These are phyloP conservation scores for Starmera stellimalicola DNA, from an alignment of 1,139 yeast genomes.

Conservation along the genomic window DNA sequence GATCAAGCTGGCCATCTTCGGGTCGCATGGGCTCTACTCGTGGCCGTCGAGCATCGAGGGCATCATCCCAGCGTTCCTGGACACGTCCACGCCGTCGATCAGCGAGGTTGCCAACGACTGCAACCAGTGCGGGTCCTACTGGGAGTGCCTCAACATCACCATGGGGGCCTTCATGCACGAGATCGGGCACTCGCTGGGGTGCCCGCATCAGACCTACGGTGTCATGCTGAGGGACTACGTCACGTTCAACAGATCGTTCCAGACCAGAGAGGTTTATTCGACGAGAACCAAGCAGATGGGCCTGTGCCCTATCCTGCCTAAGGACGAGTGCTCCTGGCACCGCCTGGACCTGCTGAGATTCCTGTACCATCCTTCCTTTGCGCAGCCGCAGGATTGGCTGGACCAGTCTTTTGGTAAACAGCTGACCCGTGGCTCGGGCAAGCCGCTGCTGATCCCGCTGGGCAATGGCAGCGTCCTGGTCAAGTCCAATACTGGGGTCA, in stretches of 20 bases:
- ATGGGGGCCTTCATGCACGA: slow-evolving; percentile 95
- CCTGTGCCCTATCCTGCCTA: slow-evolving; percentile 39
- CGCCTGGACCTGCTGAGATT: slow-evolving; percentile 70
- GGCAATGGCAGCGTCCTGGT: slow-evolving; percentile 39
- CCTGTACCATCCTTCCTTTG: slow-evolving; percentile 71
- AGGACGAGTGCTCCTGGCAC: slow-evolving; percentile 84
- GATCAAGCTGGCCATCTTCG: slow-evolving; percentile 78
- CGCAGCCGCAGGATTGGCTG: slow-evolving; percentile 52
- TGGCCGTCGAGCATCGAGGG: slow-evolving; percentile 81
- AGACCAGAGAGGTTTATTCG: slow-evolving; percentile 59
- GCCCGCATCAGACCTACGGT: slow-evolving; percentile 87
- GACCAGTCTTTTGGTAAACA: slow-evolving; percentile 21
- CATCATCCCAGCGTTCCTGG: slow-evolving; percentile 59
- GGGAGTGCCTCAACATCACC: slow-evolving; percentile 86
- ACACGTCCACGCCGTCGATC: slow-evolving; percentile 52
- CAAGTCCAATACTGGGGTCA: slow-evolving; percentile 56
- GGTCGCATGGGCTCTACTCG: slow-evolving; percentile 84
- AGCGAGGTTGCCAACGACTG: slow-evolving; percentile 82
- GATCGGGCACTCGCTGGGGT: slow-evolving; percentile 82
- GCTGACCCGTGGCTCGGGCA: slow-evolving; percentile 8
- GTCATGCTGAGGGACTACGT: slow-evolving; percentile 85
- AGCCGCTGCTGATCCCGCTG: slow-evolving; percentile 35
- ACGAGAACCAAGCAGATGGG: slow-evolving; percentile 40
- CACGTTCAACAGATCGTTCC: slow-evolving; percentile 71
- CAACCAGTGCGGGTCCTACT: slow-evolving; percentile 73